phyloP scores from a whole-genome alignment of 768 basidiomycete species.

The Russula compacta region DNA sequence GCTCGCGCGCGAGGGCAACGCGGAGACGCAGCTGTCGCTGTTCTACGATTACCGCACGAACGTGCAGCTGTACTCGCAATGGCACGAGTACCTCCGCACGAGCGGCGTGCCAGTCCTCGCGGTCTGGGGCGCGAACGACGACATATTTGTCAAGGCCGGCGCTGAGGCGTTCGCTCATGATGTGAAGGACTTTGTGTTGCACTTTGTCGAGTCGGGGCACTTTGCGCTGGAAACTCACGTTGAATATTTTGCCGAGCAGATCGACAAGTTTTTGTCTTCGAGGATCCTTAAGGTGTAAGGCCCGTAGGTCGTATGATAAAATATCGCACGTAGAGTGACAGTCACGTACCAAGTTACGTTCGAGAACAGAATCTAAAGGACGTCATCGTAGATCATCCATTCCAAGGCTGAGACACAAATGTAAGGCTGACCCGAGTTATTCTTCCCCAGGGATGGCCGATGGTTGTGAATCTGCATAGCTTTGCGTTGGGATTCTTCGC shows the following conservation, averaged over 20 bases:
- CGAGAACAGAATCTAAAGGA: background rate
- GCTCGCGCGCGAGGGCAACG: constrained; percentile 31
- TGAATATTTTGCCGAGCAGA: constrained; percentile 26
- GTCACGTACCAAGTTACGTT: background rate
- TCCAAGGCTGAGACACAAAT: background rate
- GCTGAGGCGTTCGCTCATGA: constrained; percentile 37
- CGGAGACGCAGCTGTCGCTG: constrained; percentile 37
- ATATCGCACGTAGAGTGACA: too few relatives aligned
- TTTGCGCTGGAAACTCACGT: constrained; percentile 30
- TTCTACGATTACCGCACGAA: constrained; percentile 37
- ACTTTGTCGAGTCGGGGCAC: constrained; percentile 37
- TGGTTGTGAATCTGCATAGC: too few relatives aligned
- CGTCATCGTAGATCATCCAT: background rate
- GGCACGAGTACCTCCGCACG: constrained; percentile 36
- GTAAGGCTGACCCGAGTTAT: background rate
- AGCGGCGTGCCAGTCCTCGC: constrained; percentile 35
- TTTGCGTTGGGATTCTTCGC: background rate
- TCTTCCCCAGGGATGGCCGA: background rate
- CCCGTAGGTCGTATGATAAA: background rate
- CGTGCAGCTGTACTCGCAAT: constrained; percentile 34
- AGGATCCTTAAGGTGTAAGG: background rate
- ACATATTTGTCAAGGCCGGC: constrained; percentile 35
- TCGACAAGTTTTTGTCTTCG: constrained; percentile 15
- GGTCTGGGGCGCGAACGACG: constrained; percentile 41
- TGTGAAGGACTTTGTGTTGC: constrained; percentile 30